Base-by-base conservation (phyloP, 2,329 filamentous ascomycete species). In the Penicillium polonicum region DNA sequence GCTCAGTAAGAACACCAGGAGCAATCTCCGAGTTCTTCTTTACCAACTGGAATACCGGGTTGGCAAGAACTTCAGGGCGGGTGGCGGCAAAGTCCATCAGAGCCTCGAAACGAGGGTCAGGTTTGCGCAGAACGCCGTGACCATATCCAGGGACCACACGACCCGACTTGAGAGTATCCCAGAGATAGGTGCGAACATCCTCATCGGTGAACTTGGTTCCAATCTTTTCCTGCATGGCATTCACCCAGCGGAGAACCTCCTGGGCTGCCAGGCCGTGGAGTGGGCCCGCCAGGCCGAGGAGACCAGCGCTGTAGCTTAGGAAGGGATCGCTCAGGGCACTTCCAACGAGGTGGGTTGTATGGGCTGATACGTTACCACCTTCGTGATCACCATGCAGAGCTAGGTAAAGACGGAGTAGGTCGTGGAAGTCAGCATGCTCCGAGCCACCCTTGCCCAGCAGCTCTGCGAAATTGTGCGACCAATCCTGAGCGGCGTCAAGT, bases 321-420 rank as follows among this genome's bases (percentile, higher is more conserved):
- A 94, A 97, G 5, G 93, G 91, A 70, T 97, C 94, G 70, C 90
- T 94, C 56, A 99, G 86, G 21, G 94, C 94, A 67, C 90, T 95
- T 52, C 94, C 94, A 55, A 99, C 94, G 39, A 99, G 82, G 76
- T 99, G 94, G 8, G 94, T 97, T 29, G 94, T 80, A 74, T 99
- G 94, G 0, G 94, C 94, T 39, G 92, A 97, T 62, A 99, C 94
- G 69, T 99, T 99, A 58, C 94, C 94, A 61, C 94, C 94, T 79
- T 99, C 94, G 79, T 99, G 94, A 77, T 99, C 94, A 62, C 94
- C 94, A 78, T 99, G 94, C 5, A 99, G 88, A 49, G 94, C 93
- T 25, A 99, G 87, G 78, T 99, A 99, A 33, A 99, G 81, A 67
- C 94, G 87, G 62, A 99, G 84, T 21, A 99, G 83, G 71, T 99